A percentile compares a stretch with the other conserved stretches of the same genome.
Evolutionary conservation across 202 grass and related monocot species (phyloP).

Genomic region (Setaria italica): DNA sequence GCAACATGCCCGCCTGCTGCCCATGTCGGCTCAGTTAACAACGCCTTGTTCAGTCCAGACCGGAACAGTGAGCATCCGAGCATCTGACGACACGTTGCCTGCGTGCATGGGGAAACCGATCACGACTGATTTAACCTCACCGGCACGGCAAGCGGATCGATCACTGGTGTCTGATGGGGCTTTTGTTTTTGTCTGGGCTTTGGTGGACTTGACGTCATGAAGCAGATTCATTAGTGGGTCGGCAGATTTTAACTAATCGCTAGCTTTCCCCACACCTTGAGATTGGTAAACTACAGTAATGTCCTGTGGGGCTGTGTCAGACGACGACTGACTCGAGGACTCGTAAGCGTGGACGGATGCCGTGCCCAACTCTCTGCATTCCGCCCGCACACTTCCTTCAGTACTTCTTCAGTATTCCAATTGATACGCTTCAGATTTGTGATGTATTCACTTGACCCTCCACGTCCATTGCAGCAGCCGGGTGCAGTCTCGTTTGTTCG

Average conservation of each 20-base stretch:
- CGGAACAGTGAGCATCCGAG: background rate
- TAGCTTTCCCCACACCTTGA: background rate
- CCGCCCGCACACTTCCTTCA: too few species aligned
- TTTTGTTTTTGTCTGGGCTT: background rate
- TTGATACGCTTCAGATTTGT: too few species aligned
- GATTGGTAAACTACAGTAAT: constrained; percentile 27
- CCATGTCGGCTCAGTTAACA: background rate
- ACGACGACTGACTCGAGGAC: background rate
- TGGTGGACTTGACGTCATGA: background rate
- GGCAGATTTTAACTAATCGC: background rate
- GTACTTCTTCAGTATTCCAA: constrained; percentile 1
- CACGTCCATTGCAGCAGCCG: too few species aligned
- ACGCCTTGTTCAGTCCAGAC: too few species aligned
- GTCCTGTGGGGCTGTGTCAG: background rate
- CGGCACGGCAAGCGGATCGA: background rate
- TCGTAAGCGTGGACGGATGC: constrained; percentile 37
- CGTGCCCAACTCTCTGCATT: background rate
- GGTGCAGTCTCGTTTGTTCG: too few species aligned
- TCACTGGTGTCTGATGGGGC: too few species aligned
- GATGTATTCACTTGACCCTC: too few species aligned
- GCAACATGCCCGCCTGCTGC: background rate
- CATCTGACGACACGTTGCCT: background rate
- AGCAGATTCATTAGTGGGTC: background rate
- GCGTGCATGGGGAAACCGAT: background rate
- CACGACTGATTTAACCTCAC: too few species aligned